These are phyloP conservation scores for Solanum paucissectum DNA, from an alignment of 257 asterid species.

Conservation along the genomic window DNA sequence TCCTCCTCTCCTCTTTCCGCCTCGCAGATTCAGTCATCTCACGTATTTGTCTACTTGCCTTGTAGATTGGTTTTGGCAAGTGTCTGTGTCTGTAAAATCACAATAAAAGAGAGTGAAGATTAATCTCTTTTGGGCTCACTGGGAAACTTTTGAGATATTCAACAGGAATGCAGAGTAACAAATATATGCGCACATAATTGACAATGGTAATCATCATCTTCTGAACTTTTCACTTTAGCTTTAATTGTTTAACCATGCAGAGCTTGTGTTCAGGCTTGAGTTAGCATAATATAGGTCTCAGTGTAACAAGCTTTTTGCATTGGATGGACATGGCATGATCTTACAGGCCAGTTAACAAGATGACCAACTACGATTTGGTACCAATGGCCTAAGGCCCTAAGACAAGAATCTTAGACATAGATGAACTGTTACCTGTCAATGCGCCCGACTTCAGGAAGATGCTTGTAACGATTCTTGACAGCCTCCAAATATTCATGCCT, in stretches of 20 bases:
- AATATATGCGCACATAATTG: not conserved
- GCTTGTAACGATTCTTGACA: constrained; percentile 83
- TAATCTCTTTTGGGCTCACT: not conserved
- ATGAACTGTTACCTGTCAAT: constrained; percentile 57
- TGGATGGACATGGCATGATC: not conserved
- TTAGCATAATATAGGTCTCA: not conserved
- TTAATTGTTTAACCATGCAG: not conserved
- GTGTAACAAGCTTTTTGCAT: not conserved
- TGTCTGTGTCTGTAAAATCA: constrained; percentile 70
- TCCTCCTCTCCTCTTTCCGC: constrained; percentile 61
- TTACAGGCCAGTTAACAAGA: not conserved
- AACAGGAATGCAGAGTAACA: not conserved
- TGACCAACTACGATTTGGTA: not conserved
- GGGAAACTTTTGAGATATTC: not conserved
- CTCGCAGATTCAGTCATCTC: constrained; percentile 47
- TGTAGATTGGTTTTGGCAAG: constrained; percentile 76
- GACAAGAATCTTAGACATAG: not conserved
- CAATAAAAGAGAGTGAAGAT: not conserved
- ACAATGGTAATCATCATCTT: not conserved
- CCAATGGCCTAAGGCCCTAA: not conserved
- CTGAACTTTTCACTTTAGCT: not conserved
- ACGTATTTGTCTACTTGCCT: constrained; percentile 58
- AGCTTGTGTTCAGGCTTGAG: not conserved
- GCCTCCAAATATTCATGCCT: constrained; percentile 77
- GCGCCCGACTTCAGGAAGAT: constrained; percentile 84